A percentile compares a stretch with the other conserved stretches of the same genome.
These are phyloP conservation scores for Straminergon stramineum DNA, from an alignment of 225 moss, liverwort and hornwort genomes.

Conservation along the genomic window DNA sequence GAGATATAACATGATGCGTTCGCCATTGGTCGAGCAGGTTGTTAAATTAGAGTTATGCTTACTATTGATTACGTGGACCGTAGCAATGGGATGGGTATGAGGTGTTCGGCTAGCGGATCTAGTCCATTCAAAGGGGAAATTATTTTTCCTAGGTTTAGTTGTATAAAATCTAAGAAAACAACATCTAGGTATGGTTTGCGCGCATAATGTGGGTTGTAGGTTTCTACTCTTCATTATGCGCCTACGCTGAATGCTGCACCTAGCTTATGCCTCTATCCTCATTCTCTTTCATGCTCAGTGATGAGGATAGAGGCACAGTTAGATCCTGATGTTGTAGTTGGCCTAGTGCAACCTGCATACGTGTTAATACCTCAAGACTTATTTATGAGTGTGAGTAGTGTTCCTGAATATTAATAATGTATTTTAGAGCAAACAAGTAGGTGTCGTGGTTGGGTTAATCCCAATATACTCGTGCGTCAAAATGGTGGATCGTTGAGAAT, in stretches of 20 bases:
- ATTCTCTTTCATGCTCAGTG: background rate
- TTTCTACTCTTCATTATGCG: background rate
- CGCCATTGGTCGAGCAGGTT: background rate
- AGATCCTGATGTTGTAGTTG: background rate
- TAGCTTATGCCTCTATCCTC: background rate
- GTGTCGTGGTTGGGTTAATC: background rate
- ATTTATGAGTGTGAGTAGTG: background rate
- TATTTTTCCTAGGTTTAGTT: background rate
- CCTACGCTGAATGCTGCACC: background rate
- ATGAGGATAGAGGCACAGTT: background rate
- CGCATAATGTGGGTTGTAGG: background rate
- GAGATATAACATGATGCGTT: background rate
- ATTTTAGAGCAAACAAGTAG: background rate
- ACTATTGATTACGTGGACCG: background rate
- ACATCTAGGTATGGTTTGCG: background rate
- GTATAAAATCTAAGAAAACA: background rate
- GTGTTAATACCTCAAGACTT: background rate
- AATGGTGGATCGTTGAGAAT: constrained; percentile 7
- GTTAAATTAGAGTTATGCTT: background rate
- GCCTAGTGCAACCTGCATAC: background rate
- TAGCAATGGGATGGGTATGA: background rate
- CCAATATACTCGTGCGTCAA: background rate
- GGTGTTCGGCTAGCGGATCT: background rate
- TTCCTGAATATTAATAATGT: background rate
- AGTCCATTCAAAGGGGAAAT: background rate